phyloP scores from a whole-genome alignment of 2,329 filamentous ascomycete species.

The Diaporthe amygdali region DNA sequence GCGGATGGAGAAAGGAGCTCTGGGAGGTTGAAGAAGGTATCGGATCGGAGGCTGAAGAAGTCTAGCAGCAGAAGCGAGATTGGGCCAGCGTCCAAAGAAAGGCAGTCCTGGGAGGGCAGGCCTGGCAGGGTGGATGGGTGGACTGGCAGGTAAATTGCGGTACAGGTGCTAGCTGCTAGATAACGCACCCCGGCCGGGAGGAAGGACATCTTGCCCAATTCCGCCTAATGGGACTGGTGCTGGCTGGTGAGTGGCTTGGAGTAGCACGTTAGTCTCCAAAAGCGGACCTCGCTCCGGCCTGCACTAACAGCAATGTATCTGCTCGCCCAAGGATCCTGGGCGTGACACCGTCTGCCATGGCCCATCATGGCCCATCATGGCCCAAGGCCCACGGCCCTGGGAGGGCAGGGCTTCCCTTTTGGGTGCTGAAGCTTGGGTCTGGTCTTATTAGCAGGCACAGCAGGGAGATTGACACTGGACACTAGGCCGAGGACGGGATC shows the following conservation, averaged over 20 bases:
- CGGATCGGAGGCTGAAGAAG: slow-evolving; percentile 53
- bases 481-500: not conserved
- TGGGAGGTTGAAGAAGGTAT: slow-evolving; percentile 34
- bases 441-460: slow-evolving; percentile 9
- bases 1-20: slow-evolving; percentile 18
- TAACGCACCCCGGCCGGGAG: slow-evolving; percentile 15
- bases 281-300: slow-evolving; percentile 1
- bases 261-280: not conserved
- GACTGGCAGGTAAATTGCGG: slow-evolving; percentile 21
- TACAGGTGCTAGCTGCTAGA: slow-evolving; percentile 11
- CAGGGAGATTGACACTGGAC: slow-evolving; percentile 13
- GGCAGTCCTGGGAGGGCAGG: slow-evolving; percentile 22
- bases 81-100: slow-evolving; percentile 27
- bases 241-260: slow-evolving; percentile 13
- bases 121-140: slow-evolving; percentile 9
- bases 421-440: slow-evolving; percentile 11
- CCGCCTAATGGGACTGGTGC: not conserved
- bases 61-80: slow-evolving; percentile 58
- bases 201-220: slow-evolving; percentile 10
- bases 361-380: slow-evolving; percentile 4
- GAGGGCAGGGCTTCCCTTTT: slow-evolving; percentile 2
- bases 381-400: not conserved
- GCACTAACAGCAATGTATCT: slow-evolving; percentile 14
- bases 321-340: slow-evolving; percentile 1
- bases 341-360: not conserved